Evolutionary conservation across 352 stramenopile genomes (phyloP).

Genomic region (Phytophthora chlamydospora): DNA sequence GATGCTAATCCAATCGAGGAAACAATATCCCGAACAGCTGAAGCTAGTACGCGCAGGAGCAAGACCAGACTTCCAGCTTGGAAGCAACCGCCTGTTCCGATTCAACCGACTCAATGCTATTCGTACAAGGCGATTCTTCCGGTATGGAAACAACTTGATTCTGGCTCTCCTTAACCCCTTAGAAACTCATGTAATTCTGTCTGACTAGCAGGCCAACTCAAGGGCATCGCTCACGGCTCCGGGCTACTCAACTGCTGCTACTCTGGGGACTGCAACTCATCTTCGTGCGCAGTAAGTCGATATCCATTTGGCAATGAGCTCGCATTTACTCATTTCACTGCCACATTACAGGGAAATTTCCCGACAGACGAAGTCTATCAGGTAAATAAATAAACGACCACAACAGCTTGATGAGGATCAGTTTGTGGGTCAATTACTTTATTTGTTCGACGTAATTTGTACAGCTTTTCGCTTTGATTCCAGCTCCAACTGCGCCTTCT

Average conservation of each 20-base stretch:
- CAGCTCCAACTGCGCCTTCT: constrained; percentile 56
- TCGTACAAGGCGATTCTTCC: constrained; percentile 54
- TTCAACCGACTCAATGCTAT: constrained; percentile 58
- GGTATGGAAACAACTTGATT: constrained; percentile 26
- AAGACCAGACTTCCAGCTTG: constrained; percentile 43
- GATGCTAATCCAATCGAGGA: not conserved
- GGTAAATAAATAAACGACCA: not conserved
- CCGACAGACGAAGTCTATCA: constrained; percentile 8
- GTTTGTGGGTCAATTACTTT: constrained; percentile 5
- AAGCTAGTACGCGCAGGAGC: not conserved
- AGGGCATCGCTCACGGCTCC: constrained; percentile 10
- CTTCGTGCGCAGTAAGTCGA: constrained; percentile 29
- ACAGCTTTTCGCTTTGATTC: constrained; percentile 39
- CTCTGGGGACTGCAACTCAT: constrained; percentile 20
- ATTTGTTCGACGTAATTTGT: constrained; percentile 4
- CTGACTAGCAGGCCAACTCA: constrained; percentile 9
- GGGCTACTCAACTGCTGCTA: constrained; percentile 6
- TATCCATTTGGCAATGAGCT: not conserved
- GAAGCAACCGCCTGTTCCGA: constrained; percentile 65
- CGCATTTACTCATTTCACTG: constrained; percentile 3
- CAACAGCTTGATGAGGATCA: not conserved
- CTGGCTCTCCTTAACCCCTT: not conserved
- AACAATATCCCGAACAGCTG: not conserved
- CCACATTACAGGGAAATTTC: constrained; percentile 15
- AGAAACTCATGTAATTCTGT: not conserved